Evolutionary conservation across 768 basidiomycete genomes (phyloP), one percentile per base, ranked within the genome.

Genomic region (Macrocybe gigantea): DNA sequence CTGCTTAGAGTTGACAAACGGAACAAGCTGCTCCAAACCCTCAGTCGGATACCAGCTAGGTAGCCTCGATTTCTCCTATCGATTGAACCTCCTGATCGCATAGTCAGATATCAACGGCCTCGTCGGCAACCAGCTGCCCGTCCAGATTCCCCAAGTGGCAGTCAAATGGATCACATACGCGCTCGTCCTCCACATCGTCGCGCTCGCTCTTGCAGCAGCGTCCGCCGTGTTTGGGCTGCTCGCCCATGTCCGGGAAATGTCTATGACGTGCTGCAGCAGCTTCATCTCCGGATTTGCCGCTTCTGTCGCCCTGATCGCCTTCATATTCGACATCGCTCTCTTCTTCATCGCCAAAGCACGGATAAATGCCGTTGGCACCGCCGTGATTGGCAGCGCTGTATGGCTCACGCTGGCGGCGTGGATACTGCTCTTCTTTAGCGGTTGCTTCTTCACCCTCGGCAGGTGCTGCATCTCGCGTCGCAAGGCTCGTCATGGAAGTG

Each of bases 151-250:
- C 1, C 71, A 81, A 48, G 79, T 91, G 5, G 77, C 83, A 43
- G 87, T 93, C 51, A 95, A 96, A 71, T 97, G 94, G 91, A 71
- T 97, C 60, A 98, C 96, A 7, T 95, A 95, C 59, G 84, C 83
- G 15, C 82, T 99, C 54, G 82, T 97, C 53, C 77, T 98, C 11
- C 94, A 98, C 62, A 82, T 96, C 50, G 82, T 93, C 49, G 95
- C 91, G 11, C 81, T 97, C 48, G 78, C 65, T 9, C 74, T 87
- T 33, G 79, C 91, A 7, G 85, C 77, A 10, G 71, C 79, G 29
- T 79, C 90, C 2, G 74, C 88, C 30, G 45, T 93, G 33, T 88
- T 95, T 53, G 93, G 93, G 36, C 76, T 94, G 12, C 77, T 96
- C 33, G 90, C 93, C 1, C 92, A 95, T 60, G 74, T 95, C 49